Percentiles rank a stretch among this genome's conserved stretches.
phyloP scores from a whole-genome alignment of 1,284 basidiomycete species.

The Moesziomyces sp. region DNA sequence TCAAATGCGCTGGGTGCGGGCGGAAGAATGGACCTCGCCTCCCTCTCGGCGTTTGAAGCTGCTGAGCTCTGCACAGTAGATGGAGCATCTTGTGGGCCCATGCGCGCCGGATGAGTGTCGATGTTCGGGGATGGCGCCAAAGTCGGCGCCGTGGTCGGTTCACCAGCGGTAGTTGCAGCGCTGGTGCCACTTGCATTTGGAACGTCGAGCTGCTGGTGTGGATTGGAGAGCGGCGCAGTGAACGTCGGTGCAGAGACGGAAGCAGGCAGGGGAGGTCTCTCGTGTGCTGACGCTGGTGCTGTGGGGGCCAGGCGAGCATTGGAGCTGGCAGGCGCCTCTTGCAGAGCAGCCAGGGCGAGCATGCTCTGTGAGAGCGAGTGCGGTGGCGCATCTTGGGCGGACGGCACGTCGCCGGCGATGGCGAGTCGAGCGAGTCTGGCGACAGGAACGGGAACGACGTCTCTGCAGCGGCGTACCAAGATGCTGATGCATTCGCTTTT shows the following conservation, averaged over 20 bases:
- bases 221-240: not conserved
- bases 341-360: constrained; percentile 17
- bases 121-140: constrained; percentile 38
- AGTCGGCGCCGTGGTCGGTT: not conserved
- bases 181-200: not conserved
- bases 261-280: constrained; percentile 7
- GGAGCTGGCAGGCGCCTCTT: not conserved
- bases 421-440: constrained; percentile 59
- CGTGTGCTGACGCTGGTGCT: not conserved
- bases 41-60: not conserved
- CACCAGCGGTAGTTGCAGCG: not conserved
- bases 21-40: constrained; percentile 24
- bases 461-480: constrained; percentile 57
- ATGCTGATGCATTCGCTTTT: constrained; percentile 53
- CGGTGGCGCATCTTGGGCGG: constrained; percentile 8
- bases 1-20: constrained; percentile 48
- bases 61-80: not conserved
- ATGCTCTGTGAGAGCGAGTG: constrained; percentile 32
- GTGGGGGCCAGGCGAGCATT: not conserved
- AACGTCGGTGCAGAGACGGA: constrained; percentile 23
- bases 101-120: constrained; percentile 13
- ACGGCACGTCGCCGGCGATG: constrained; percentile 23
- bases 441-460: constrained; percentile 64
- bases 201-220: not conserved
- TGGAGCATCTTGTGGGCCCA: not conserved